Percentiles rank a stretch among this genome's conserved stretches.
phyloP scores from a whole-genome alignment of 2,329 filamentous ascomycete species.

The Pezicula radicicola region DNA sequence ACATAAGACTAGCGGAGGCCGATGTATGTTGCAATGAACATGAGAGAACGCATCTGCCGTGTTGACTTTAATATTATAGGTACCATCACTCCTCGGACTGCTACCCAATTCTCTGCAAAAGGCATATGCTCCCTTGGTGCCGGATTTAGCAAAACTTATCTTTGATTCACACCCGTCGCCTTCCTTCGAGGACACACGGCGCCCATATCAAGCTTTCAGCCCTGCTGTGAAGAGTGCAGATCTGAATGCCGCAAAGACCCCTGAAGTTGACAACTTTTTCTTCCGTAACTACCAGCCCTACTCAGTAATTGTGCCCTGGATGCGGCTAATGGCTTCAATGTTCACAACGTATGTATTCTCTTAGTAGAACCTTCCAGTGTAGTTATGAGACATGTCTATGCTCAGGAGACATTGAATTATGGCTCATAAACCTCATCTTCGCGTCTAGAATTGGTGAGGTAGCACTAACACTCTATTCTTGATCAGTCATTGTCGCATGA shows the following conservation, averaged over 20 bases:
- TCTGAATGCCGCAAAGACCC: slow-evolving; percentile 22
- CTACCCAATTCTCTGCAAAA: slow-evolving; percentile 72
- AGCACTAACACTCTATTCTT: too few species aligned
- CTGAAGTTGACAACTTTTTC: slow-evolving; percentile 68
- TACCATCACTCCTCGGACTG: slow-evolving; percentile 72
- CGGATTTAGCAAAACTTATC: slow-evolving; percentile 75
- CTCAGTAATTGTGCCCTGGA: slow-evolving; percentile 77
- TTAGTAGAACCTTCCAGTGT: too few species aligned
- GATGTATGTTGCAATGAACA: slow-evolving; percentile 50
- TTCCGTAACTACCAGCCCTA: slow-evolving; percentile 91
- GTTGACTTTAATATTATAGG: slow-evolving; percentile 32
- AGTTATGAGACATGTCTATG: too few species aligned
- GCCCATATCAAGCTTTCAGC: slow-evolving; percentile 25
- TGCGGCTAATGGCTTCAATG: slow-evolving; percentile 84
- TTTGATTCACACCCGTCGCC: slow-evolving; percentile 64
- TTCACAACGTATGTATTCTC: slow-evolving; percentile 70
- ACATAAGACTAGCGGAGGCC: slow-evolving; percentile 75
- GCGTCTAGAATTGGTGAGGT: too few species aligned
- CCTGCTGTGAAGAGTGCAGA: slow-evolving; percentile 22
- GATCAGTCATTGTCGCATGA: slow-evolving; percentile 40
- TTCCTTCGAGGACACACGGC: slow-evolving; percentile 13
- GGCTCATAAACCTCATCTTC: too few species aligned
- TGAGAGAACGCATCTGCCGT: not conserved
- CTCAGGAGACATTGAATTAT: too few species aligned
- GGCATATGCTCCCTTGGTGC: slow-evolving; percentile 72